Evolutionary conservation across 2,329 filamentous ascomycete genomes (phyloP), one percentile per base, ranked within the genome.

Genomic region (Trichoderma cornu-damae): DNA sequence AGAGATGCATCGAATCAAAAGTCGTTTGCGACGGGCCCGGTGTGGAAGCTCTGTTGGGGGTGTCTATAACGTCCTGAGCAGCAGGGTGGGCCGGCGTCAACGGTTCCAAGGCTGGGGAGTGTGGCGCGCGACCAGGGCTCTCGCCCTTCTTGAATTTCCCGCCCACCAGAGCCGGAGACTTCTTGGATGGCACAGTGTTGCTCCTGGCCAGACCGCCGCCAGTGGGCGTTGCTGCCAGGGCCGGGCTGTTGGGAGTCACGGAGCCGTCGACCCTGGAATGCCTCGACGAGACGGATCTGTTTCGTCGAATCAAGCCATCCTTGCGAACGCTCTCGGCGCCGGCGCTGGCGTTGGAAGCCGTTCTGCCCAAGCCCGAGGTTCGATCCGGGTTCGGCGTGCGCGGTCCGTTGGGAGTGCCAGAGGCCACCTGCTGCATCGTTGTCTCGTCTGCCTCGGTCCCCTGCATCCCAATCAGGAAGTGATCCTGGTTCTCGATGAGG

Each of bases 381-480:
- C 82, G 66, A 70, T 77, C 68, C 70, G 79, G 64, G 69, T 74
- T 75, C 58, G 80, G 51, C 62, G 82, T 82, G 34, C 65, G 50
- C 20, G 71, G 67, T 9, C 60, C 63, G 67, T 72, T 64, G 71
- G 79, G 81, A 3, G 87, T 87, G 57, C 88, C 89, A 67, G 92
- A 86, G 62, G 85, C 79, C 42, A 87, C 80, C 64, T 83, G 80
- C 64, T 82, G 77, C 64, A 81, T 80, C 1, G 83, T 86, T 68
- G 81, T 86, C 68, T 95, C 90, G 68, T 96, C 92, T n/a, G 92
- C 89, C n/a, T 85, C 92, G n/a, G 92, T 96, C 43, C 94, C 94
- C 69, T 91, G 90, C 94, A 99, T 99, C 56, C 94, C 94, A 62
- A 99, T 95, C 63, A 99, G 77, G 78, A 99, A 99, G 72, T 96